Base-by-base conservation (phyloP, 139 green algal species). In the Chloropicon primus region DNA sequence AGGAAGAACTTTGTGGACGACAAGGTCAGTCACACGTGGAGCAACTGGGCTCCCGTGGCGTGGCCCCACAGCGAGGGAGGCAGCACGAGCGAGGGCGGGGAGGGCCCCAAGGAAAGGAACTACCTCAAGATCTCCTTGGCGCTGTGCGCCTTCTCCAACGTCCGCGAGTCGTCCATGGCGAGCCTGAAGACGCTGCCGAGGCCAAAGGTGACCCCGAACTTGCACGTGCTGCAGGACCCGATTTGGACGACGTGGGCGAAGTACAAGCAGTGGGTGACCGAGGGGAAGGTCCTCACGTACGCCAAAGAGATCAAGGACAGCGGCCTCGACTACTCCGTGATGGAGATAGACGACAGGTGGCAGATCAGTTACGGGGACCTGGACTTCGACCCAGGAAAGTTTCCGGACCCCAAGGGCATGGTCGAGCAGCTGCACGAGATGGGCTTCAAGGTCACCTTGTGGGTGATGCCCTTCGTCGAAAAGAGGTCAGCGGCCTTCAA, bases 191-290 rank as follows among this genome's bases (percentile, higher is more conserved):
- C 85, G 2, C 74, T 88, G 27, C 76, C 28, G 21, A 78, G 41
- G 21, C 87, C 87, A 2, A 71, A 76, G 0, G 29, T 62, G 1
- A 26, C 80, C 53, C 76, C 82, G 1, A 82, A 82, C 22, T 22
- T 25, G 1, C 78, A 82, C 28, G 72, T 91, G 24, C 25, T 91
- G 24, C 62, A 79, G 26, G 71, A 75, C 5, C 87, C 87, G 24
- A 91, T 91, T 54, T 91, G 87, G 87, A 90, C 87, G 1, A 91
- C 87, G 27, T 91, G 87, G 87, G 87, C 87, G 28, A 80, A 84
- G 10, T 89, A 91, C 76, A 84, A 89, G 10, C 74, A 76, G 25
- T 53, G 74, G 17, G 87, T 92, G 22, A 79, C 28, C 23, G 84
- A 92, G 75, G 74, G 41, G 5, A 87, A 91, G 28, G 86, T 90